Evolutionary conservation across 441 rosid genomes (phyloP), one percentile per base, ranked within the genome.

Genomic region (Croton setiger): DNA sequence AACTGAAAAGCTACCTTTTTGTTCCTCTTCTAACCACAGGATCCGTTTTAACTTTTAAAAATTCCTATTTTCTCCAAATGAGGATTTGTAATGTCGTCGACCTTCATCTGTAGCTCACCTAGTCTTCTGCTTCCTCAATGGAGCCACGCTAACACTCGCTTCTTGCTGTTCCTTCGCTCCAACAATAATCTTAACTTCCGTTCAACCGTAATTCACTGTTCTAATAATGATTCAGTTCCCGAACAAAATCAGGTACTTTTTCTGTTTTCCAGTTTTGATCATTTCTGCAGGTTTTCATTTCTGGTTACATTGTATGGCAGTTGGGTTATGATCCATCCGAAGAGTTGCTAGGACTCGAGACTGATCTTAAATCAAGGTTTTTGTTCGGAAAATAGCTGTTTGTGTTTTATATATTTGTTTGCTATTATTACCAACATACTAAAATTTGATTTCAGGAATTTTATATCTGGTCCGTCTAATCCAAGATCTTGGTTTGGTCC

Each of bases 401-500:
- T 18, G 5, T 3, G 3, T 52, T 52, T 52, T 18, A 45, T 45
- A n/a, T 48, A n/a, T 11, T 17, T 1, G 17, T n/a, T 48, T 48
- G n/a, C 6, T 14, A 14, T 48, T 6, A 13, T 14, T 48, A 6
- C 17, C 15, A 48, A 4, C 15, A 48, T 48, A 5, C 18, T 14
- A n/a, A 67, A 70, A 48, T 73, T 72, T 17, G 45, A 48, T 68
- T 73, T 69, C 87, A 93, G 97, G 85, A 76, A 80, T 75, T 74
- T 41, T 21, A 60, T 74, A 37, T 72, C 79, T 44, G 85, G 75
- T 47, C 74, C 80, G 33, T 80, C 76, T 7, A 84, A 88, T 75
- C 92, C 88, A 15, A 86, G 89, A 74, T 91, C 96, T 23, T 93
- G 97, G 96, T 88, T 93, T 75, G 98, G 98, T 80, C 96, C 98